Conservation (phyloP, 768 basidiomycete genomes). For the Mycena indigotica region DNA sequence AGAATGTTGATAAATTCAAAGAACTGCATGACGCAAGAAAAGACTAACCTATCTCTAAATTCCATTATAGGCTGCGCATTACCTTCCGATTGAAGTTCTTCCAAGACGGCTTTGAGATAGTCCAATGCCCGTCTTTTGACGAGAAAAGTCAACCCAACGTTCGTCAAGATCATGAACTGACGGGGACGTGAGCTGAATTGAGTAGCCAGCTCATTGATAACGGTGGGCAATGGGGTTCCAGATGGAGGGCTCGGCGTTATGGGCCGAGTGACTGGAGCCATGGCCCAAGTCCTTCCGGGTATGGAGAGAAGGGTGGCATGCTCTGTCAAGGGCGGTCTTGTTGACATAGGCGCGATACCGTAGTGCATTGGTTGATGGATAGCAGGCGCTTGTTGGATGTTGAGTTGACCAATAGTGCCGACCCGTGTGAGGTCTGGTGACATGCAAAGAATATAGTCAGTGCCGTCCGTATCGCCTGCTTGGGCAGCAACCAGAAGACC, state of each 20-base stretch:
- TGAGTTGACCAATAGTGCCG: conserved; percentile 68
- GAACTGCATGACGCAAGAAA: neutral
- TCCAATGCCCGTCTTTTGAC: conserved; percentile 84
- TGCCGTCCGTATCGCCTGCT: conserved; percentile 70
- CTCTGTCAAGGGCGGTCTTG: conserved; percentile 70
- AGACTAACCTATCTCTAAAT: conserved; percentile 72
- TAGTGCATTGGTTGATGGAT: conserved; percentile 45
- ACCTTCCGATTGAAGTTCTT: conserved; percentile 76
- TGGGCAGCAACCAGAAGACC: conserved; percentile 75
- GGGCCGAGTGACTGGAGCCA: conserved; percentile 55
- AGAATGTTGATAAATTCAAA: conserved; percentile 8
- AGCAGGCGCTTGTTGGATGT: conserved; percentile 45
- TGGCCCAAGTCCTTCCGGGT: conserved; percentile 83
- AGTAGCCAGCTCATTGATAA: conserved; percentile 78
- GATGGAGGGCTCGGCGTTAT: conserved; percentile 31
- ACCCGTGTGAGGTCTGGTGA: conserved; percentile 77
- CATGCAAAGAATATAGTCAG: conserved; percentile 73
- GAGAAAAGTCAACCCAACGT: conserved; percentile 81
- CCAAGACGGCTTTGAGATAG: conserved; percentile 78
- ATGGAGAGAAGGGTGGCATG: conserved; percentile 77
- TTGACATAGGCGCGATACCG: conserved; percentile 35
- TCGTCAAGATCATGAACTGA: conserved; percentile 88
- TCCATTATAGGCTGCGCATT: conserved; percentile 78
- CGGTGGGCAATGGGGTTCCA: conserved; percentile 52
- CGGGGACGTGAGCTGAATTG: conserved; percentile 75